Percentiles rank a stretch among this genome's conserved stretches.
Conservation (phyloP, 345 rosid species). For the Rhodamnia rubescens region DNA sequence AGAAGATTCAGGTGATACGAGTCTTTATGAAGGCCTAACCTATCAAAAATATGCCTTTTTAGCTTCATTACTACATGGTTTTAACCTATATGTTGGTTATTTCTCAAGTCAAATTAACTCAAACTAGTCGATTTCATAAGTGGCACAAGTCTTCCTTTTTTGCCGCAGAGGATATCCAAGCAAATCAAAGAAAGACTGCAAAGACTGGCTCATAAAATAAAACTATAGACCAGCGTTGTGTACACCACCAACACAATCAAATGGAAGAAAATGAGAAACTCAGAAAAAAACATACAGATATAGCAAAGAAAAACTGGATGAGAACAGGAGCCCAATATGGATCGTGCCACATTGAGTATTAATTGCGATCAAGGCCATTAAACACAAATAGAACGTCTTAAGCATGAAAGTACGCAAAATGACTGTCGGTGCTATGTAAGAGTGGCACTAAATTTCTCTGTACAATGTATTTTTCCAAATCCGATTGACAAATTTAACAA, state of each 20-base stretch:
- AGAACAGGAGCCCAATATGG: neutral
- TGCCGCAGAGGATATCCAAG: neutral
- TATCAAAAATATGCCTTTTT: neutral
- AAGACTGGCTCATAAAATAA: neutral
- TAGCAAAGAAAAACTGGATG: neutral
- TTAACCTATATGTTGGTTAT: neutral
- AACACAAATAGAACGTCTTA: neutral
- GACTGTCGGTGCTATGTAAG: neutral
- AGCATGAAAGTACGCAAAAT: neutral
- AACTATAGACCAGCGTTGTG: neutral
- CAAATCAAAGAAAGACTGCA: neutral
- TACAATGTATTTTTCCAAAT: neutral
- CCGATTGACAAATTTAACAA: neutral
- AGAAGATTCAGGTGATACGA: neutral
- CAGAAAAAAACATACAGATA: neutral
- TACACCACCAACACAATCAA: neutral
- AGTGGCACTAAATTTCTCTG: neutral
- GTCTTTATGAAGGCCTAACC: neutral
- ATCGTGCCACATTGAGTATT: neutral
- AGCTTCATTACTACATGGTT: neutral
- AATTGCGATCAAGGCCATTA: neutral
- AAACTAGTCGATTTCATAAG: neutral
- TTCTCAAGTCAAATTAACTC: neutral
- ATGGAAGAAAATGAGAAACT: neutral
- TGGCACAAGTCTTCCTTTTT: neutral